A percentile compares a stretch with the other conserved stretches of the same genome.
phyloP scores from a whole-genome alignment of 805 yeast species.

The Ogataea paraovalis region DNA sequence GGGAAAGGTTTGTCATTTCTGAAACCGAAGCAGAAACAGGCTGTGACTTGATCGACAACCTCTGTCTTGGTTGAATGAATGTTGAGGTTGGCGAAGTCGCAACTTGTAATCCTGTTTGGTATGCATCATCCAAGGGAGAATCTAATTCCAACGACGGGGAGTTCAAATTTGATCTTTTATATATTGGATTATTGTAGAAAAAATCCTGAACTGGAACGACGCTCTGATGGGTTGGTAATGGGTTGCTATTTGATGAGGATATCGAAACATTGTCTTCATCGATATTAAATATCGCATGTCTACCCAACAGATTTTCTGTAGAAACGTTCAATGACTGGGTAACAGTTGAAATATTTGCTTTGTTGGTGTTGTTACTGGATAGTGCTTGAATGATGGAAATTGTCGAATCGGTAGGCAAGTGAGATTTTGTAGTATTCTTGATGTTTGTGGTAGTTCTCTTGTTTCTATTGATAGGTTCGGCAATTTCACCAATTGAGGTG shows the following conservation, averaged over 20 bases:
- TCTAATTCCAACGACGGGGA: slow-evolving; percentile 12
- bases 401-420: slow-evolving; percentile 12
- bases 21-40: slow-evolving; percentile 14
- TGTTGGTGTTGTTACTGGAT: slow-evolving; percentile 11
- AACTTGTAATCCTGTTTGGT: slow-evolving; percentile 8
- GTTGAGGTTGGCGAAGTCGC: slow-evolving; percentile 12
- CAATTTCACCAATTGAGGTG: slow-evolving; percentile 20
- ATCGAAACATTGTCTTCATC: slow-evolving; percentile 16
- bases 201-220: slow-evolving; percentile 51
- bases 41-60: slow-evolving; percentile 6
- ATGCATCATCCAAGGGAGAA: slow-evolving; percentile 9
- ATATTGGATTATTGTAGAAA: slow-evolving; percentile 37
- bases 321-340: neutral
- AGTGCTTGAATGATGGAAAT: slow-evolving; percentile 25
- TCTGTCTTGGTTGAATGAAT: slow-evolving; percentile 26
- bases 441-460: neutral
- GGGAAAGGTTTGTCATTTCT: slow-evolving; percentile 8
- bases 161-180: slow-evolving; percentile 11
- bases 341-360: slow-evolving; percentile 7
- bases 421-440: slow-evolving; percentile 1
- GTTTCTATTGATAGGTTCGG: slow-evolving; percentile 18
- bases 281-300: neutral
- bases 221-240: slow-evolving; percentile 7
- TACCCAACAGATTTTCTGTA: neutral
- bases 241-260: slow-evolving; percentile 13